phyloP scores from a whole-genome alignment of 805 yeast species.

The Cyberlindnera misumaiensis region DNA sequence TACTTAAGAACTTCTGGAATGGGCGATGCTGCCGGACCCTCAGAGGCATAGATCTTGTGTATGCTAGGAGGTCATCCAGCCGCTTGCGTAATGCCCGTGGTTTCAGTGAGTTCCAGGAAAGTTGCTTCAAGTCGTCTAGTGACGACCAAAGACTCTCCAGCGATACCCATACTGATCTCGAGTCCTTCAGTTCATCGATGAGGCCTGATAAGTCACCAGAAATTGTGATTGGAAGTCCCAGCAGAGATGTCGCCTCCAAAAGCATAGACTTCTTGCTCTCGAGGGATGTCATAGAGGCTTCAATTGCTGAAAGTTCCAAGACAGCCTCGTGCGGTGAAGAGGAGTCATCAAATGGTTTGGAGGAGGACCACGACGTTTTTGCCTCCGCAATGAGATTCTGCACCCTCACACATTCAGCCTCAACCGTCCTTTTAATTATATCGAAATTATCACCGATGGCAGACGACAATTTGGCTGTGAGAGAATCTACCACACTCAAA shows the following conservation, averaged over 20 bases:
- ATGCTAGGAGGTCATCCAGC: constrained; percentile 43
- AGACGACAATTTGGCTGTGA: constrained; percentile 28
- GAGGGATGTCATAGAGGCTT: constrained; percentile 23
- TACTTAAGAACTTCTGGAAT: constrained; percentile 48
- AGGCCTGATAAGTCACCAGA: constrained; percentile 26
- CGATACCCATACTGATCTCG: constrained; percentile 57
- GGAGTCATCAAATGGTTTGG: constrained; percentile 40
- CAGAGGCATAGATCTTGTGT: constrained; percentile 46
- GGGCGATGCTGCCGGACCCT: constrained; percentile 63
- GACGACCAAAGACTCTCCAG: constrained; percentile 45
- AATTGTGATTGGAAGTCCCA: constrained; percentile 27
- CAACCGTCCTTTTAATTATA: constrained; percentile 35
- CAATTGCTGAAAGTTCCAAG: constrained; percentile 21
- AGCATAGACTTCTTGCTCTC: constrained; percentile 9
- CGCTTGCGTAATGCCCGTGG: constrained; percentile 37
- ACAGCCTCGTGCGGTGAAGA: constrained; percentile 40
- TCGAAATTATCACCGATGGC: constrained; percentile 37
- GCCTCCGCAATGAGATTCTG: constrained; percentile 26
- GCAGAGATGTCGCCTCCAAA: constrained; percentile 27
- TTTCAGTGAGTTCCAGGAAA: constrained; percentile 44
- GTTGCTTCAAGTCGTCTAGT: constrained; percentile 34
- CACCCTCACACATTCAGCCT: constrained; percentile 32
- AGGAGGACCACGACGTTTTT: constrained; percentile 38
- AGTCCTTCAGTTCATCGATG: constrained; percentile 45
- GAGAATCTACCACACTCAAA: constrained; percentile 33